Percentiles rank a stretch among this genome's conserved stretches.
Conservation (phyloP, 2,329 filamentous ascomycete species). For the Penicillium freii region DNA sequence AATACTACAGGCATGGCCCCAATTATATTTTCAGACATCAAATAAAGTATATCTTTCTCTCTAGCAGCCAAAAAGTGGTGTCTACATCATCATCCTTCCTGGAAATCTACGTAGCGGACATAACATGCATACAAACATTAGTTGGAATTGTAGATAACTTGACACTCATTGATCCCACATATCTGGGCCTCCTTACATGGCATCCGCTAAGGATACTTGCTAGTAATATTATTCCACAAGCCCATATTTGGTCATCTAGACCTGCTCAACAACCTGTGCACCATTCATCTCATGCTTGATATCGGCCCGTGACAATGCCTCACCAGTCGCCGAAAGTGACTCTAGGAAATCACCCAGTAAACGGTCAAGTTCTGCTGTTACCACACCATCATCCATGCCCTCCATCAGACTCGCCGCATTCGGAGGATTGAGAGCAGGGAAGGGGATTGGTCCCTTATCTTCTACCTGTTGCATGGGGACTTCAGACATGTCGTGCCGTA, state of each 20-base stretch:
- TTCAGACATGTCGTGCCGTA: slow-evolving; percentile 15
- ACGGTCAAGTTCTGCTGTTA: slow-evolving; percentile 43
- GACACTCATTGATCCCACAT: not conserved
- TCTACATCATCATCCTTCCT: not conserved
- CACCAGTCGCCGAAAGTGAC: slow-evolving; percentile 39
- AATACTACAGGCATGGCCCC: not conserved
- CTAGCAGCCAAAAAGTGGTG: not conserved
- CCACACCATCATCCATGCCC: slow-evolving; percentile 36
- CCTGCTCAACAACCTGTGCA: slow-evolving; percentile 13
- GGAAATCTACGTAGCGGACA: not conserved
- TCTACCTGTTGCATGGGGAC: slow-evolving; percentile 4
- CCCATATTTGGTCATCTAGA: slow-evolving; percentile 1
- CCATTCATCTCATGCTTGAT: slow-evolving; percentile 16
- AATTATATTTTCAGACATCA: not conserved
- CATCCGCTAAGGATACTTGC: not conserved
- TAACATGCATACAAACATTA: not conserved
- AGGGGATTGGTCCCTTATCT: slow-evolving; percentile 27
- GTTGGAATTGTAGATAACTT: not conserved
- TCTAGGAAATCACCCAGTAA: slow-evolving; percentile 42
- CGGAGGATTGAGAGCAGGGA: slow-evolving; percentile 42
- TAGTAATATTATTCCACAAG: not conserved
- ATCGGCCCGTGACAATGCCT: slow-evolving; percentile 28
- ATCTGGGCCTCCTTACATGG: not conserved
- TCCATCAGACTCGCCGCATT: slow-evolving; percentile 40
- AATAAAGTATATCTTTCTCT: not conserved